Evolutionary conservation across 73 alveolate species (phyloP), one percentile per base, ranked within the genome.

Genomic region (Blepharisma japonicum): DNA sequence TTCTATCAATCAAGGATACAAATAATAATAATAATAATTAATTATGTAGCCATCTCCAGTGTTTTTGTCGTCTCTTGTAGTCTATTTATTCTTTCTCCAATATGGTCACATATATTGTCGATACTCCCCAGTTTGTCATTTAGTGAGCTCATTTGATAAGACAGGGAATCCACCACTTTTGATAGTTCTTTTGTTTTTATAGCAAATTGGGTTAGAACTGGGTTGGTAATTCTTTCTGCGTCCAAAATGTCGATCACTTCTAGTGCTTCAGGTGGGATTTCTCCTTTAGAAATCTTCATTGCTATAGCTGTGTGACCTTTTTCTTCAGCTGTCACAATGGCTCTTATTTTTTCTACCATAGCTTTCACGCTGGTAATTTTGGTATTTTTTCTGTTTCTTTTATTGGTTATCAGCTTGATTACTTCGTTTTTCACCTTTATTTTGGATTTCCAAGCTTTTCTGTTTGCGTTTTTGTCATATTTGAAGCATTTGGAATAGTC

Each of bases 161-260:
- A 32, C 42, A 32, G 42, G 42, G 42, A 32, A 32, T 32, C 42
- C 42, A 32, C 42, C 42, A 32, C 42, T 32, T 32, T 32, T 0
- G 42, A 32, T 3, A 32, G 3, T 61, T 61, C 74, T 25, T 61
- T 61, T 0, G 74, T 9, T 25, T 18, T 61, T 14, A 61, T 20
- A 8, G 74, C 74, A 25, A 61, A 61, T 25, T 61, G 74, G 14
- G 74, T 39, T 14, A 61, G 4, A 5, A 61, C 47, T 20, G 74
- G 74, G 23, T 20, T 53, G 23, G 14, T 61, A 8, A 20, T 18
- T 9, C 23, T 9, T 25, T 61, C 18, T 1, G 14, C 23, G 14
- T 25, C 47, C 14, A 61, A 9, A 14, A 61, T 8, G 46, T 61
- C 74, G 14, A 8, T 2, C 14, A 25, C 74, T 14, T n/a, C 14